Evolutionary conservation across 768 basidiomycete species (phyloP), one percentile per base, ranked within the genome.

Genomic region (Leccinum aurantiacum): DNA sequence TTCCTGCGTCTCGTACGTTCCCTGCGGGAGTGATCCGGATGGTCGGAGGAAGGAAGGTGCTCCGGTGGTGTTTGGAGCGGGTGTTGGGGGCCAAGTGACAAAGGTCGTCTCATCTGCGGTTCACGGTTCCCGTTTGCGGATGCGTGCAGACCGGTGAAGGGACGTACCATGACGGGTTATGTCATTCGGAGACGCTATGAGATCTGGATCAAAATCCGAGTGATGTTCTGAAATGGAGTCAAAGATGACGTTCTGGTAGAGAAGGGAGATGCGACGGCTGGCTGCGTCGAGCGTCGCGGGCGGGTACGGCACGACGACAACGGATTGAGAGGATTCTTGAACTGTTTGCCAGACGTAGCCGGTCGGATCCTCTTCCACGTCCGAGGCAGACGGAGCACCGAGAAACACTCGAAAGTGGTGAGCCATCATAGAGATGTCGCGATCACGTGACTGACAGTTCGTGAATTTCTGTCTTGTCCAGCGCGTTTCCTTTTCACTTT

Each of bases 211-310:
- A 10, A 25, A 22, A 6, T 60, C 58, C 3, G 6, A 29, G 37
- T 73, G 72, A 19, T 73, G 74, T 9, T 79, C 78, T 9, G 68
- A 61, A n/a, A 49, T 61, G 15, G 84, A 80, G 48, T 80, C 75
- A 62, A 91, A 91, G n/a, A 90, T 88, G 29, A 86, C 78, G 57
- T 89, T 89, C 66, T 85, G 77, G 65, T 92, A 92, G 24, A 90
- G 71, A 54, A 82, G 58, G 1, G 90, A 91, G 48, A 93, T 85
- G 41, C 87, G 78, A n/a, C 78, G 78, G 67, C 82, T 88, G 8
- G 87, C 89, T 4, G 82, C 86, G 63, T 88, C 86, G 46, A 90
- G 69, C 0, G 85, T 86, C 19, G 81, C 80, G 11, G 79, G 76
- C 5, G 81, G 83, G n/a, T 84, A 75, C 0, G 17, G 54, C 14